These are phyloP conservation scores for Suillus spraguei DNA, from an alignment of 768 basidiomycete genomes.

Conservation along the genomic window DNA sequence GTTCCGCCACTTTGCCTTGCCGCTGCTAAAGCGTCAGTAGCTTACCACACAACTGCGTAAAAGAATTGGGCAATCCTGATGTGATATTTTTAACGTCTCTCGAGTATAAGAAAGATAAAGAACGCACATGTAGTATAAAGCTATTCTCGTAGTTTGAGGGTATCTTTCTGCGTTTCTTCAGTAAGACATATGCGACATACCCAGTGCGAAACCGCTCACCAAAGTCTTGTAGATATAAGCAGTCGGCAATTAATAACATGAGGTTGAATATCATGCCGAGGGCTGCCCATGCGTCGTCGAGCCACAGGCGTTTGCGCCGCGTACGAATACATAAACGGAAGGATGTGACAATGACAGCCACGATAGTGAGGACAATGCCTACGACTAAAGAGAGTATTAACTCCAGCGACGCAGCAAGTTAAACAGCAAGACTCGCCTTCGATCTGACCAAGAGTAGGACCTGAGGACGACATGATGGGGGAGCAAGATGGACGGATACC, in stretches of 20 bases:
- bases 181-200: neutral
- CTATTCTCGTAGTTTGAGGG: neutral
- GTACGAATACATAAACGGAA: neutral
- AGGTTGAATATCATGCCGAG: neutral
- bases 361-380: neutral
- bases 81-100: neutral
- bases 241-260: neutral
- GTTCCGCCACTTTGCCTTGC: neutral
- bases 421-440: too few species aligned
- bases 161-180: neutral
- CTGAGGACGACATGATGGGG: too few species aligned
- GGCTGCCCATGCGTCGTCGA: neutral
- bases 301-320: neutral
- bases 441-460: too few species aligned
- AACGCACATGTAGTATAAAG: neutral
- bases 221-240: neutral
- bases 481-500: too few species aligned
- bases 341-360: neutral
- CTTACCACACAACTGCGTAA: neutral
- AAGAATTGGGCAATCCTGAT: neutral
- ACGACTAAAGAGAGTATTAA: too few species aligned
- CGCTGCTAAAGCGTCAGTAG: neutral
- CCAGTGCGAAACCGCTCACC: neutral
- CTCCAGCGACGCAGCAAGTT: too few species aligned
- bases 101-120: neutral